Evolutionary conservation across 2,329 filamentous ascomycete genomes (phyloP), one percentile per base, ranked within the genome.

Genomic region (Paraconiothyrium sp.): DNA sequence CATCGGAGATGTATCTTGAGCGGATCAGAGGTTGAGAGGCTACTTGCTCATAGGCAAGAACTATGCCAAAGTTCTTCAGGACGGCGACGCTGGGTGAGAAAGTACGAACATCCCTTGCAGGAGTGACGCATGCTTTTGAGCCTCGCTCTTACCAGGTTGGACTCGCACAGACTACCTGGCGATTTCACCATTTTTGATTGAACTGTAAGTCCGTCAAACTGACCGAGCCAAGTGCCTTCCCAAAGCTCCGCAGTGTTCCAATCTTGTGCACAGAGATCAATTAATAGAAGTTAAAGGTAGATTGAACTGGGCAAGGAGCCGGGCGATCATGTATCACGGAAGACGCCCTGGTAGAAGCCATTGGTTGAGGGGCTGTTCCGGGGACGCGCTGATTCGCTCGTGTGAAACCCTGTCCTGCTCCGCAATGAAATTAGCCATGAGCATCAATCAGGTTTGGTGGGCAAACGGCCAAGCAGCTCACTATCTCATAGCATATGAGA

Each of bases 341-440:
- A 3, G 20, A 66, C 68, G 61, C 62, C 51, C 39, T 7, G 30
- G 24, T 35, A 54, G 24, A n/a, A 27, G 22, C 34, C 51, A 69
- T 70, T 67, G 66, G 67, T 24, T n/a, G 20, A 16, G 14, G 13
- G 30, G 47, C 47, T 39, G 16, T 34, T 56, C 7, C 16, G 10
- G 13, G 34, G 8, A 54, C 13, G 24, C 34, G 46, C 41, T 59
- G 63, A 66, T 62, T 66, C 58, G 66, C 59, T 63, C 58, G 51
- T 48, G 11, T 20, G 30, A 7, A 32, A 32, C 54, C 56, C 39
- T 41, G 43, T 16, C 39, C 52, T 59, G 61, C 51, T 55, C 64
- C 64, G 63, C 62, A 64, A 16, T 66, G 58, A 51, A 66, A 68
- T 69, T 66, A 67, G 64, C 62, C 65, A 57, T 30, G 56, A 52